These are phyloP conservation scores for Hydnomerulius pinastri DNA, from an alignment of 768 basidiomycete genomes.

Conservation along the genomic window DNA sequence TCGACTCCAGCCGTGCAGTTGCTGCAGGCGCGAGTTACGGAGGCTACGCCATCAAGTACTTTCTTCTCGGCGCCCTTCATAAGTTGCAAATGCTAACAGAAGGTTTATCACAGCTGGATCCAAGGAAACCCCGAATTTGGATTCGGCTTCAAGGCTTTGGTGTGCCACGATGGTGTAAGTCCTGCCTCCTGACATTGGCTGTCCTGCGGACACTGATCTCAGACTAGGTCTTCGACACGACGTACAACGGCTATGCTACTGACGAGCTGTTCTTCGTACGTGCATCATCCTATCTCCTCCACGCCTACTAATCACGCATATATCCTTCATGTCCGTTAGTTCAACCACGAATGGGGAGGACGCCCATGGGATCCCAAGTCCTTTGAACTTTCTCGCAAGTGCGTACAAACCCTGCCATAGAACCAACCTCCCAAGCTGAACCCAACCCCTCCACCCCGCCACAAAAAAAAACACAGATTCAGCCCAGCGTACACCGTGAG, in stretches of 20 bases:
- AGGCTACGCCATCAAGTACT: slow-evolving; percentile 86
- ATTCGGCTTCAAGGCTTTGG: slow-evolving; percentile 88
- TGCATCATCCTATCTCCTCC: slow-evolving; percentile 7
- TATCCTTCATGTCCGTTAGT: slow-evolving; percentile 42
- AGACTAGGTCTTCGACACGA: slow-evolving; percentile 69
- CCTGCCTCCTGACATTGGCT: slow-evolving; percentile 6
- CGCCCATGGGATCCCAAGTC: slow-evolving; percentile 71
- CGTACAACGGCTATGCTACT: slow-evolving; percentile 83
- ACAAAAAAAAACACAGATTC: slow-evolving; percentile 48
- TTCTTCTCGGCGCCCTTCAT: background rate
- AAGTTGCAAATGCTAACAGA: slow-evolving; percentile 6
- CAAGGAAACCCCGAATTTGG: slow-evolving; percentile 89
- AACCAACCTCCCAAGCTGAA: too few species aligned
- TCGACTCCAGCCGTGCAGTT: slow-evolving; percentile 68
- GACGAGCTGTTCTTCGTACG: slow-evolving; percentile 91
- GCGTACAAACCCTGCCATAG: too few species aligned
- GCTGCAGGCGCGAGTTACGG: slow-evolving; percentile 86
- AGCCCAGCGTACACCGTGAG: slow-evolving; percentile 81
- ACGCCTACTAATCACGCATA: background rate
- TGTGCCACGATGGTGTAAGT: slow-evolving; percentile 88
- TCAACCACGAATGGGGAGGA: slow-evolving; percentile 87
- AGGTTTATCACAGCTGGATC: slow-evolving; percentile 68
- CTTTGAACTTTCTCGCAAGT: slow-evolving; percentile 59
- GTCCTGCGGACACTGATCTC: background rate
- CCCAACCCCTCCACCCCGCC: too few species aligned